phyloP scores from a whole-genome alignment of 2,329 filamentous ascomycete genomes.

The Trichoderma asperellum region DNA sequence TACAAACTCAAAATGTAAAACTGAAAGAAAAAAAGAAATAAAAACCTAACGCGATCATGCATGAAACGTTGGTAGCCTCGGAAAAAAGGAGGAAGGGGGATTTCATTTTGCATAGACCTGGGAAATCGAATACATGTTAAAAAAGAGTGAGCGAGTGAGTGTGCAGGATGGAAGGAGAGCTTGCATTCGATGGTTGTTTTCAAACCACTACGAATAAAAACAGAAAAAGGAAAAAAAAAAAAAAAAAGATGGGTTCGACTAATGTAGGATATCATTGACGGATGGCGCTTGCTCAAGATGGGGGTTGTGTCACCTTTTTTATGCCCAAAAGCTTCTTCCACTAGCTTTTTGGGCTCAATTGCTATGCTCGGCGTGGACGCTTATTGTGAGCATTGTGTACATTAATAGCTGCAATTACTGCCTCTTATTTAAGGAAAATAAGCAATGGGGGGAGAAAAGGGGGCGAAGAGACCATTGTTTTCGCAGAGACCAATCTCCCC shows the following conservation, averaged over 20 bases:
- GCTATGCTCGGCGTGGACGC: not conserved
- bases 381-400: constrained; percentile 37
- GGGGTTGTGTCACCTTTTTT: constrained; percentile 29
- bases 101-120: constrained; percentile 31
- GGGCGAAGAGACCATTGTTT: constrained; percentile 31
- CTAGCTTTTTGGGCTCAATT: not conserved
- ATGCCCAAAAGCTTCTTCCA: not conserved
- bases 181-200: constrained; percentile 42
- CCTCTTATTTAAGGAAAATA: constrained; percentile 11
- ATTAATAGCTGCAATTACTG: constrained; percentile 34
- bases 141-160: not conserved
- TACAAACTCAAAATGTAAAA: not conserved
- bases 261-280: constrained; percentile 34
- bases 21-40: not conserved
- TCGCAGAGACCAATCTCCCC: constrained; percentile 44
- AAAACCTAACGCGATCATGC: constrained; percentile 32
- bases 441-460: constrained; percentile 31
- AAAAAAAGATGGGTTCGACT: constrained; percentile 40
- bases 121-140: constrained; percentile 13
- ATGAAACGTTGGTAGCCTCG: constrained; percentile 3
- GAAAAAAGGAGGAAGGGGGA: constrained; percentile 4
- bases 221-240: constrained; percentile 34
- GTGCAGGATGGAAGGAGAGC: constrained; percentile 24
- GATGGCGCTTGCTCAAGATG: constrained; percentile 37
- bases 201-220: not conserved